Percentiles rank a stretch among this genome's conserved stretches.
Conservation (phyloP, 2,329 filamentous ascomycete species). For the Tolypocladium ophioglossoides region DNA sequence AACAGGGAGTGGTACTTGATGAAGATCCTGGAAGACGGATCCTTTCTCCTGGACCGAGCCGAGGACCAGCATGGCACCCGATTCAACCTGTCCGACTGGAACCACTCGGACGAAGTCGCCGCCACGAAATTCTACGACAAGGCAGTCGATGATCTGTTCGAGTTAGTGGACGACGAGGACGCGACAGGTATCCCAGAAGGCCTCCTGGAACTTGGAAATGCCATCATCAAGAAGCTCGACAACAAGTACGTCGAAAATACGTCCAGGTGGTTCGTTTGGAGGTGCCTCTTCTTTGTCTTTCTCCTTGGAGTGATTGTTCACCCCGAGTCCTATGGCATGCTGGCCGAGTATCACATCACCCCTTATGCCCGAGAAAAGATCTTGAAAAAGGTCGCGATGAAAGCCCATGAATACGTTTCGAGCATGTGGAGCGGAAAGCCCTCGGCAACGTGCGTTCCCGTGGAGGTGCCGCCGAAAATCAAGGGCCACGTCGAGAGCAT, state of each 20-base stretch:
- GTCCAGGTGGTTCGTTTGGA: conserved; percentile 73
- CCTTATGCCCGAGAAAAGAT: conserved; percentile 82
- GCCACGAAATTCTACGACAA: conserved; percentile 82
- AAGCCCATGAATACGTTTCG: conserved; percentile 68
- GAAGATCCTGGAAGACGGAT: conserved; percentile 86
- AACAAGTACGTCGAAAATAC: conserved; percentile 62
- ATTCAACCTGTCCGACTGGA: conserved; percentile 62
- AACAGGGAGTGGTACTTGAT: conserved; percentile 92
- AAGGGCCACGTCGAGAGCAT: conserved; percentile 64
- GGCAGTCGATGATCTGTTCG: conserved; percentile 72
- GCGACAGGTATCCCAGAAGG: conserved; percentile 78
- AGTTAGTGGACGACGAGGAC: conserved; percentile 75
- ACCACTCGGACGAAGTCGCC: conserved; percentile 68
- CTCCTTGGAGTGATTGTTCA: conserved; percentile 75
- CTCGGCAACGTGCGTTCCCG: conserved; percentile 39
- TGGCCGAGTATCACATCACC: conserved; percentile 86
- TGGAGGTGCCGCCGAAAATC: conserved; percentile 47
- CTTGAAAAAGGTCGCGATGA: conserved; percentile 67
- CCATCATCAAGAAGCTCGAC: conserved; percentile 69
- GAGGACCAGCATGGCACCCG: conserved; percentile 66
- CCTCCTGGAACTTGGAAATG: conserved; percentile 73
- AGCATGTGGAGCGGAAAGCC: conserved; percentile 62
- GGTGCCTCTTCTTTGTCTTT: conserved; percentile 88
- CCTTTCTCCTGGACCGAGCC: conserved; percentile 78
- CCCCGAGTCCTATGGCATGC: conserved; percentile 70